phyloP scores from a whole-genome alignment of 495 filamentous ascomycete species.

The Penicillium silybi region DNA sequence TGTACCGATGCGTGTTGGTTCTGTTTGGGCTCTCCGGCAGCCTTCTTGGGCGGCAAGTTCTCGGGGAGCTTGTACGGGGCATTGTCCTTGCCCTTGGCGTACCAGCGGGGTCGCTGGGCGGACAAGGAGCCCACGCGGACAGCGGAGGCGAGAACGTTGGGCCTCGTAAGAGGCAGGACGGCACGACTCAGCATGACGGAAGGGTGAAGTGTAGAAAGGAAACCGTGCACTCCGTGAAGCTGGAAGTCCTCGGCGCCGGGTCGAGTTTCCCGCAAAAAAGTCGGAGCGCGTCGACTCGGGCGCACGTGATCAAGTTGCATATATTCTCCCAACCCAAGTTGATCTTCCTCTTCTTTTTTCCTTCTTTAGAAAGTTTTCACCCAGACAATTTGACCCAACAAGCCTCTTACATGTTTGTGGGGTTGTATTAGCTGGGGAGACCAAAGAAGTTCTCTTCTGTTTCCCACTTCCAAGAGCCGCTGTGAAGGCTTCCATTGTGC shows the following conservation, averaged over 20 bases:
- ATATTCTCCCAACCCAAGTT: constrained; percentile 26
- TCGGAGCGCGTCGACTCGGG: constrained; percentile 29
- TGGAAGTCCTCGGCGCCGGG: constrained; percentile 5
- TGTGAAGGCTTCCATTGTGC: constrained; percentile 46
- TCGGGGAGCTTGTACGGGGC: constrained; percentile 44
- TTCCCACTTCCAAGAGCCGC: constrained; percentile 62
- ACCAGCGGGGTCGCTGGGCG: constrained; percentile 37
- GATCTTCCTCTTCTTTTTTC: constrained; percentile 30
- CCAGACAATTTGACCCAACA: constrained; percentile 65
- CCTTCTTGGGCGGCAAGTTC: constrained; percentile 27
- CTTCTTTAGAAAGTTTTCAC: constrained; percentile 57
- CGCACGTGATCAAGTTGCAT: constrained; percentile 20
- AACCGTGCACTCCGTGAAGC: constrained; percentile 28
- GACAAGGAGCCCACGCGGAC: constrained; percentile 33
- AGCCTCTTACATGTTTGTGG: constrained; percentile 43
- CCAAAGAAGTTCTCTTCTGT: constrained; percentile 38
- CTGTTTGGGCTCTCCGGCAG: constrained; percentile 17
- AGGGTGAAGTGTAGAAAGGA: constrained; percentile 3
- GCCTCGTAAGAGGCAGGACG: constrained; percentile 44
- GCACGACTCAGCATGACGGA: constrained; percentile 45
- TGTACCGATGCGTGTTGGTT: constrained; percentile 39
- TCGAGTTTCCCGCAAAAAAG: constrained; percentile 30
- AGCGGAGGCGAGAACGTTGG: constrained; percentile 36
- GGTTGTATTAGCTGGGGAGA: constrained; percentile 74
- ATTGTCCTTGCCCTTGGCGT: constrained; percentile 47